These are phyloP conservation scores for Entamoeba invadens DNA, from an alignment of 208 protist species.

Conservation along the genomic window DNA sequence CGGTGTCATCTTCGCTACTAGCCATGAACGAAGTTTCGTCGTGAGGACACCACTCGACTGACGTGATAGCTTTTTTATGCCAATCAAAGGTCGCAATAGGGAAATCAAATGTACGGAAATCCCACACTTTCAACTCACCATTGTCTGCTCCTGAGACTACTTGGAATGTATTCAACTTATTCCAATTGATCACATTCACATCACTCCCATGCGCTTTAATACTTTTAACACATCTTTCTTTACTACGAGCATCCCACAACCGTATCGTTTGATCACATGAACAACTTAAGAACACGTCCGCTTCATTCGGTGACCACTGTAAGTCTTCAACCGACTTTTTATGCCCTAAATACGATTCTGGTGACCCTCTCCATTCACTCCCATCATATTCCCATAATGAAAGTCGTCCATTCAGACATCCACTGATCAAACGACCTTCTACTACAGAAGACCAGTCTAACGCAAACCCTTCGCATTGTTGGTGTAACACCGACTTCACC, in stretches of 20 bases:
- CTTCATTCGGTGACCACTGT: not conserved
- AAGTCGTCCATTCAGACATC: not conserved
- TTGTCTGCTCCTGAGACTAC: not conserved
- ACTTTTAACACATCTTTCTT: not conserved
- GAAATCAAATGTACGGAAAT: not conserved
- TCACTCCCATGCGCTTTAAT: not conserved
- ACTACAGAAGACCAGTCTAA: not conserved
- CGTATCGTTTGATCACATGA: not conserved
- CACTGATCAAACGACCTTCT: not conserved
- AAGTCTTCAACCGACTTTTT: not conserved
- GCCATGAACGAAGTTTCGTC: not conserved
- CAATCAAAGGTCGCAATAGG: not conserved
- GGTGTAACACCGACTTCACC: not conserved
- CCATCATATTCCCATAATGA: not conserved
- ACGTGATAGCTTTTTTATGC: not conserved
- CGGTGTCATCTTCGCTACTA: not conserved
- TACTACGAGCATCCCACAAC: not conserved
- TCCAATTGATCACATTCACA: not conserved
- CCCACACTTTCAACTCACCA: not conserved
- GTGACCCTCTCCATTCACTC: not conserved
- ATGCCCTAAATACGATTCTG: not conserved
- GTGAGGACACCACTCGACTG: not conserved
- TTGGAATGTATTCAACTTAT: not conserved
- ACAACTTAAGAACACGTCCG: not conserved
- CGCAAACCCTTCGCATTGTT: not conserved